These are phyloP conservation scores for Aspergillaceae sp. DNA, from an alignment of 2,329 filamentous ascomycete species.

Conservation along the genomic window DNA sequence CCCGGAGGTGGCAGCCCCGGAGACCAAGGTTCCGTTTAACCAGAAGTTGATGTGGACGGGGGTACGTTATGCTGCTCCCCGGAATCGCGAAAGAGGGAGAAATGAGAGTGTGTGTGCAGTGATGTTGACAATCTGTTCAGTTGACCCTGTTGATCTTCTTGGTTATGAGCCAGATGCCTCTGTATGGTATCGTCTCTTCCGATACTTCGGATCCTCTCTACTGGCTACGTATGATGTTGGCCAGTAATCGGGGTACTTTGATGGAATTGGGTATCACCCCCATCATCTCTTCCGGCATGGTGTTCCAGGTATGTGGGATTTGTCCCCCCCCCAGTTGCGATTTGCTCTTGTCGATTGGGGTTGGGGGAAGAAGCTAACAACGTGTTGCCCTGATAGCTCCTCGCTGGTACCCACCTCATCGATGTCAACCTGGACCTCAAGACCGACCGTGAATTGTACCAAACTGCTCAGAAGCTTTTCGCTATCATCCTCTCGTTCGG, in stretches of 20 bases:
- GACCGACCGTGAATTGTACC: conserved; percentile 98
- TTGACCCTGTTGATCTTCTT: conserved; percentile 96
- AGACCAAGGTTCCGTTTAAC: conserved; percentile 98
- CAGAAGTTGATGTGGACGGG: conserved; percentile 95
- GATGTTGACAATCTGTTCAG: conserved; percentile 21
- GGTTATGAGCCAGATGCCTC: conserved; percentile 99
- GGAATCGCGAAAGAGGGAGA: background rate
- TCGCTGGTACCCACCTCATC: conserved; percentile 98
- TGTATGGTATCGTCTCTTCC: conserved; percentile 98
- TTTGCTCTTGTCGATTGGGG: background rate
- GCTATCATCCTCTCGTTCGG: conserved; percentile 97
- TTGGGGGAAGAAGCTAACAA: too few relatives aligned
- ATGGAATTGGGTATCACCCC: conserved; percentile 97
- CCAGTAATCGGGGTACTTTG: conserved; percentile 91
- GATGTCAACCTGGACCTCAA: conserved; percentile 99
- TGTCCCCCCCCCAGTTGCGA: background rate
- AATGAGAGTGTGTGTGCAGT: conserved; percentile 7
- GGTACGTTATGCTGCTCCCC: conserved; percentile 31
- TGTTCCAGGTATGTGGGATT: conserved; percentile 65
- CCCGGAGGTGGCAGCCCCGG: conserved; percentile 95
- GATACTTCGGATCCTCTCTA: conserved; percentile 97
- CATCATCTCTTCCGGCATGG: conserved; percentile 99
- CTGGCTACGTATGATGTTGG: conserved; percentile 99
- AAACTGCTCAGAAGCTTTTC: conserved; percentile 98
- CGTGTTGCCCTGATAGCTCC: conserved; percentile 48